These are phyloP conservation scores for Benincasa hispida DNA, from an alignment of 306 rosid species.

Conservation along the genomic window DNA sequence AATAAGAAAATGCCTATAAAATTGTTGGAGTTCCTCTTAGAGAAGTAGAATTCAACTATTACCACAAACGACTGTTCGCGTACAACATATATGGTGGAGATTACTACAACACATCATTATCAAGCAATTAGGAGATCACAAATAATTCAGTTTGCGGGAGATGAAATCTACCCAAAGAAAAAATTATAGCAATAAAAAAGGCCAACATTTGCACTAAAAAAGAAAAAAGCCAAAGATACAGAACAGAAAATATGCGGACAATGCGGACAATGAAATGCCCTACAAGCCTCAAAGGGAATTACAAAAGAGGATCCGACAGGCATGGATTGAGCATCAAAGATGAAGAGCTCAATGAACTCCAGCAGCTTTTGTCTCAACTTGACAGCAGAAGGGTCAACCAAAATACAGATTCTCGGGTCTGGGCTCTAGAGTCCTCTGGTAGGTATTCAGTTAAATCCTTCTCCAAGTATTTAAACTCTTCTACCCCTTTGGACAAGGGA, in stretches of 20 bases:
- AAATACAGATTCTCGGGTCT: too few species aligned
- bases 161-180: neutral
- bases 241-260: neutral
- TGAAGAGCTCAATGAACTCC: too few species aligned
- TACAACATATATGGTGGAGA: neutral
- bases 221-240: neutral
- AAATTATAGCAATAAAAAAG: neutral
- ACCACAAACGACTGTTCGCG: neutral
- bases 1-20: neutral
- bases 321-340: too few species aligned
- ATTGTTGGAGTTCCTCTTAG: neutral
- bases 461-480: too few species aligned
- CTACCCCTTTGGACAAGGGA: too few species aligned
- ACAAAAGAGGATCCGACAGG: neutral
- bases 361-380: too few species aligned
- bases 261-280: neutral
- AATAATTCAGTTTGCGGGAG: neutral
- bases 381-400: too few species aligned
- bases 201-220: neutral
- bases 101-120: neutral
- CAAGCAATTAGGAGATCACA: neutral
- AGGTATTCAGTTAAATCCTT: too few species aligned
- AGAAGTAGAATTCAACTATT: neutral
- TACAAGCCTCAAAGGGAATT: neutral
- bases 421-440: too few species aligned